phyloP scores from a whole-genome alignment of 2,329 filamentous ascomycete genomes.

The Tolypocladium nubicola region DNA sequence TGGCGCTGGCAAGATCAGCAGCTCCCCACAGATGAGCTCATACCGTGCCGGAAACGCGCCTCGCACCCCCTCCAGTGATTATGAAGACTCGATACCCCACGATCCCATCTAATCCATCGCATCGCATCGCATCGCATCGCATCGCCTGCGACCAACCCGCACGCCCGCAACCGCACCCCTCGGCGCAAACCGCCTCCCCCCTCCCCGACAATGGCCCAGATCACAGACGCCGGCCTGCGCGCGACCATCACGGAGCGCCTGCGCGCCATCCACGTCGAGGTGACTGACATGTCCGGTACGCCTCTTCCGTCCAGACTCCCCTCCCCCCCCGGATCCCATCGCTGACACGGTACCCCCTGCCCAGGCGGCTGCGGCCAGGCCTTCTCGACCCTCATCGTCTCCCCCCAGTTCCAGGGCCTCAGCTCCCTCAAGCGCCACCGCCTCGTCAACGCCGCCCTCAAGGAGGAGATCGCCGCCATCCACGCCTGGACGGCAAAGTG shows the following conservation, averaged over 20 bases:
- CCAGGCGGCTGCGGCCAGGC: slow-evolving; percentile 49
- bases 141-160: slow-evolving; percentile 6
- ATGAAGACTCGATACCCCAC: slow-evolving; percentile 4
- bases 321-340: background rate
- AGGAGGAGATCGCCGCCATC: slow-evolving; percentile 79
- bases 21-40: slow-evolving; percentile 17
- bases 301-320: too few species aligned
- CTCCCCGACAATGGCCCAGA: slow-evolving; percentile 16
- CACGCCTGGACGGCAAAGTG: slow-evolving; percentile 95
- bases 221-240: slow-evolving; percentile 65
- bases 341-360: background rate
- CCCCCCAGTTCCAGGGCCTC: slow-evolving; percentile 58
- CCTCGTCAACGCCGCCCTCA: slow-evolving; percentile 72
- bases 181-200: background rate
- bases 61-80: background rate
- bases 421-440: slow-evolving; percentile 76
- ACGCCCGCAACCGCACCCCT: background rate
- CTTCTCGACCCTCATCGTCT: slow-evolving; percentile 50
- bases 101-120: slow-evolving; percentile 28
- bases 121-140: slow-evolving; percentile 1
- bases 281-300: slow-evolving; percentile 84
- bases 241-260: slow-evolving; percentile 59
- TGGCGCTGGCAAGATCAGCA: background rate
- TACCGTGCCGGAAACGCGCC: slow-evolving; percentile 14
- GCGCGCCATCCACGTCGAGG: slow-evolving; percentile 68